Base-by-base conservation (phyloP, 2,329 filamentous ascomycete genomes). In the Talaromyces sp. region DNA sequence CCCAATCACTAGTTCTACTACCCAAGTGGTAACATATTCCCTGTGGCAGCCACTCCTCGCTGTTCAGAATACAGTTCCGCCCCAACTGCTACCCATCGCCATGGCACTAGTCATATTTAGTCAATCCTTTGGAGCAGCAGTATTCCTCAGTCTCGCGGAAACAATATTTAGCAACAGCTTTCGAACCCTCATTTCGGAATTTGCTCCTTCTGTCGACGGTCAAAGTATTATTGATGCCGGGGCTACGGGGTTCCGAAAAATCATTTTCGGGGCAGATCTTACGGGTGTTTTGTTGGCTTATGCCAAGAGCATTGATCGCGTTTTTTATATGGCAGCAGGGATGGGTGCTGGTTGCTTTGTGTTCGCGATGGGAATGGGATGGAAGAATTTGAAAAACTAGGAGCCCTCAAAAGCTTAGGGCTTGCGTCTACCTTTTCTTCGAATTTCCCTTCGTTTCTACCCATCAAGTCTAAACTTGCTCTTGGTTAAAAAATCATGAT, bases 211-310 rank as follows among this genome's bases (percentile, higher is more conserved):
- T 22, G 57, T 65, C 22, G 33, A 63, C 32, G 11, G 39, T 6
- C 15, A 42, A 28, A 28, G 39, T 54, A 27, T 65, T 30, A 33
- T 55, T 25, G 52, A 36, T 9, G 58, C 70, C 5, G 77, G 76
- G 3, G 77, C 76, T 1, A 78, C 77, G 3, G 33, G 44, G 13
- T 42, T 59, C 22, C 57, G 57, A 32, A 36, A 57, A 33, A 39
- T 58, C 22, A 51, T 55, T 19, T 15, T n/a, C 13, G 30, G 13
- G n/a, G 13, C 58, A 32, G 15, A 27, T 27, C 9, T 77, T 3
- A 59, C 65, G 0, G 71, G 69, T 0, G 68, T 78, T 6, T 55
- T 77, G 52, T 62, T 60, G 25, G 73, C 72, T 6, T 78, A 77
- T 58, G 51, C 67, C 1, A 64, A 66, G 57, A 69, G 66, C 55